phyloP scores from a whole-genome alignment of 2,329 filamentous ascomycete genomes.

The Ophiostoma populinum region DNA sequence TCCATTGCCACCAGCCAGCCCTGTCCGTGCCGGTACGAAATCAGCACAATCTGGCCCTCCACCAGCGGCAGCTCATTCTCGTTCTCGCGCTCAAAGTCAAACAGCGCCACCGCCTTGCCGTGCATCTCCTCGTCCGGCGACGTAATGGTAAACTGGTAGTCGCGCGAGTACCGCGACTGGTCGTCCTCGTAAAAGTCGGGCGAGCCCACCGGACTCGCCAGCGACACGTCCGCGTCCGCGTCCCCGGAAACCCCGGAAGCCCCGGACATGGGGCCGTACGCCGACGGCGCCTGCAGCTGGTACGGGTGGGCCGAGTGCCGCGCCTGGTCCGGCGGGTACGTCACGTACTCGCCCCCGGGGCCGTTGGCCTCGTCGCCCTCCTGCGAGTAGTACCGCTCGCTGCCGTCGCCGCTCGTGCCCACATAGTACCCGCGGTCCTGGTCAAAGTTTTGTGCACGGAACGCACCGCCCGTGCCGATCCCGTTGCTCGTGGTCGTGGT shows the following conservation, averaged over 20 bases:
- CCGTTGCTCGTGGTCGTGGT: background rate
- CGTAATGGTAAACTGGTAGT: constrained; percentile 89
- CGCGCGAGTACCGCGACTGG: constrained; percentile 67
- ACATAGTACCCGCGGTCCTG: constrained; percentile 50
- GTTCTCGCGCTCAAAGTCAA: constrained; percentile 88
- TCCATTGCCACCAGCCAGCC: constrained; percentile 97
- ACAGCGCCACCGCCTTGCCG: constrained; percentile 85
- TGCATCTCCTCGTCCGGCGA: constrained; percentile 96
- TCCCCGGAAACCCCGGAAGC: too few relatives aligned
- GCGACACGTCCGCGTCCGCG: too few relatives aligned
- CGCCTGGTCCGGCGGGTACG: constrained; percentile 51
- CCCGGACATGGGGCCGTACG: too few relatives aligned
- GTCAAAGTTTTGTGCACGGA: constrained; percentile 34
- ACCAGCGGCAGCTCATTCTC: constrained; percentile 87
- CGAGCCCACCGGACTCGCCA: constrained; percentile 41
- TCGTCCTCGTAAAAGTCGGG: constrained; percentile 43
- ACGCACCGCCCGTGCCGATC: constrained; percentile 18
- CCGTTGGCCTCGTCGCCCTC: constrained; percentile 57
- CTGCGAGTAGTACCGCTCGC: constrained; percentile 59
- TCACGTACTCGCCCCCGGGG: constrained; percentile 64
- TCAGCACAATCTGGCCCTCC: constrained; percentile 91
- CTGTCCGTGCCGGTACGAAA: constrained; percentile 89
- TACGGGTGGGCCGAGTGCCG: constrained; percentile 36
- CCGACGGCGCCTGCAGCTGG: constrained; percentile 22
- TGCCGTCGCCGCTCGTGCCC: constrained; percentile 50